phyloP scores from a whole-genome alignment of 2,329 filamentous ascomycete species.

The Arthrobotrys pseudoclavata region DNA sequence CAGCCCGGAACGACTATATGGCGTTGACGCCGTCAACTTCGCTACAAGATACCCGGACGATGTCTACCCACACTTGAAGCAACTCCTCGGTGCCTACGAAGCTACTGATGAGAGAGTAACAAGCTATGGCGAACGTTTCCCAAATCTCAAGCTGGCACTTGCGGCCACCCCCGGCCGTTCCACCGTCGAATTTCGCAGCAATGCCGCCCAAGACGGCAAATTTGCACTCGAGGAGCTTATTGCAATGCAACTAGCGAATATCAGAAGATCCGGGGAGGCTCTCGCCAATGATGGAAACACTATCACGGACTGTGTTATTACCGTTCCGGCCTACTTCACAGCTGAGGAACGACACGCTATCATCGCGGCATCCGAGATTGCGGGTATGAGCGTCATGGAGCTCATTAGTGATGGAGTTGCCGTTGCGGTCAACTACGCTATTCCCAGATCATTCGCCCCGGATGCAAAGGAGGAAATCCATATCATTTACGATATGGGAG shows the following conservation, averaged over 20 bases:
- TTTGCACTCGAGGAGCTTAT: slow-evolving; percentile 91
- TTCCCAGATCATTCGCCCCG: slow-evolving; percentile 83
- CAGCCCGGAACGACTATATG: slow-evolving; percentile 91
- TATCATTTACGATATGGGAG: slow-evolving; percentile 97
- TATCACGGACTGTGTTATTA: slow-evolving; percentile 87
- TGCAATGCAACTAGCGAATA: slow-evolving; percentile 94
- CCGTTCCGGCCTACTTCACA: slow-evolving; percentile 90
- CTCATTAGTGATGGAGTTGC: slow-evolving; percentile 91
- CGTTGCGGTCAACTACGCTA: slow-evolving; percentile 95
- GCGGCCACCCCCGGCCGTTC: slow-evolving; percentile 69
- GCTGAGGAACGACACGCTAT: slow-evolving; percentile 89
- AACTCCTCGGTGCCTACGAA: slow-evolving; percentile 80
- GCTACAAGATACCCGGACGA: slow-evolving; percentile 90
- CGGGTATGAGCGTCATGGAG: slow-evolving; percentile 86
- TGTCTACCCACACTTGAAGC: slow-evolving; percentile 94
- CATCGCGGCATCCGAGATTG: slow-evolving; percentile 84
- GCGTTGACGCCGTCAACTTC: slow-evolving; percentile 89
- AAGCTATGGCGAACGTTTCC: slow-evolving; percentile 81
- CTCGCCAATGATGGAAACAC: slow-evolving; percentile 81
- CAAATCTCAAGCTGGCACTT: slow-evolving; percentile 75
- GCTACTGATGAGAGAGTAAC: slow-evolving; percentile 73
- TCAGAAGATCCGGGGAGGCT: slow-evolving; percentile 87
- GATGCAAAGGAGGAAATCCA: slow-evolving; percentile 82
- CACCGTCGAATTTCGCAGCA: slow-evolving; percentile 86
- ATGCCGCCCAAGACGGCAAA: slow-evolving; percentile 69